Percentiles rank a stretch among this genome's conserved stretches.
Conservation (phyloP, 129 eudicot species). For the Escallonia herrerae region DNA sequence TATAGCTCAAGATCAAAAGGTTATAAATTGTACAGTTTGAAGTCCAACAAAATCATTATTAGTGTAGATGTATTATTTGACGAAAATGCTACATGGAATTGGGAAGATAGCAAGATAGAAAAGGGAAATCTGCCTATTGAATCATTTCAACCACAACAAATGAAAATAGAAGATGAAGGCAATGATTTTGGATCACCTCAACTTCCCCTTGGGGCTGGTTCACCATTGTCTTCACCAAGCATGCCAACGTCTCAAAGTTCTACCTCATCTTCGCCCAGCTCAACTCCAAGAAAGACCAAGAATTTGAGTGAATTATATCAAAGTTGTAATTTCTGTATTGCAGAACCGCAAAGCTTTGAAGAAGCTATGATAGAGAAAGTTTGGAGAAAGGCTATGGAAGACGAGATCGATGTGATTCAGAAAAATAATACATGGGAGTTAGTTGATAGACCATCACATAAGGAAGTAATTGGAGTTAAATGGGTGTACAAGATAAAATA, state of each 20-base stretch:
- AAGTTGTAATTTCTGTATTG: not conserved
- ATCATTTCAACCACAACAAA: not conserved
- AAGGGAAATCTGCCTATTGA: not conserved
- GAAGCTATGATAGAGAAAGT: not conserved
- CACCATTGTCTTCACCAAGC: not conserved
- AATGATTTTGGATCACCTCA: not conserved
- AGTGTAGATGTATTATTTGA: not conserved
- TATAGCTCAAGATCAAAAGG: not conserved
- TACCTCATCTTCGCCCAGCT: not conserved
- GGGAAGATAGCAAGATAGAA: not conserved
- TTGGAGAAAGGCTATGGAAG: conserved; percentile 7
- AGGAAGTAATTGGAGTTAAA: conserved; percentile 6
- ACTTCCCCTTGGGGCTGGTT: not conserved
- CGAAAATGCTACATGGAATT: not conserved
- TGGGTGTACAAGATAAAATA: conserved; percentile 7
- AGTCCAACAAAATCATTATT: too few species aligned
- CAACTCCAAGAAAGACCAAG: conserved; percentile 5
- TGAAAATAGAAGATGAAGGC: not conserved
- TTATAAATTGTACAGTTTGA: too few species aligned
- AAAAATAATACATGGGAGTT: conserved; percentile 25
- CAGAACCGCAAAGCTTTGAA: conserved; percentile 6
- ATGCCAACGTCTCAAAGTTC: not conserved
- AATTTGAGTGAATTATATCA: not conserved
- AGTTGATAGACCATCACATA: not conserved
- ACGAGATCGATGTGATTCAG: conserved; percentile 4